These are phyloP conservation scores for Vanrija humicola DNA, from an alignment of 1,284 basidiomycete genomes.

Conservation along the genomic window DNA sequence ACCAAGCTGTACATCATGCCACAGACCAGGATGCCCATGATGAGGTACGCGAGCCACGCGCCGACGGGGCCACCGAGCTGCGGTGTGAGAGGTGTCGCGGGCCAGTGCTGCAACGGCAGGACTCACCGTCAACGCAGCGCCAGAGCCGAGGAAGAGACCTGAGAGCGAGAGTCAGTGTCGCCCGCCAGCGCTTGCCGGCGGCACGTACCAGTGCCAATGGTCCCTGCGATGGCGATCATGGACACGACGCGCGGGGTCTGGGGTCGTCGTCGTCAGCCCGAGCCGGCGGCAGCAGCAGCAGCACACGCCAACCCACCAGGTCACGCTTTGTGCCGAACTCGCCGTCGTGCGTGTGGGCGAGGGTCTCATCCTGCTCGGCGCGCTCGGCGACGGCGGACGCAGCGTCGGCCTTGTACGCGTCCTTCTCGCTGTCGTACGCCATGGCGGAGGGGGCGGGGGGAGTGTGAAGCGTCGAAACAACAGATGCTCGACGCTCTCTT, in stretches of 20 bases:
- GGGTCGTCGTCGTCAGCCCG: not conserved
- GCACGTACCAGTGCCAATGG: conserved; percentile 50
- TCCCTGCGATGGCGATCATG: conserved; percentile 50
- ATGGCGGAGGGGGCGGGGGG: no score
- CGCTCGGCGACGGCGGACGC: no score
- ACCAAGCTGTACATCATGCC: conserved; percentile 13
- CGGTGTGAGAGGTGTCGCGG: not conserved
- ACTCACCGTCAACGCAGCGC: conserved; percentile 42
- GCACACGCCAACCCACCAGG: conserved; percentile 4
- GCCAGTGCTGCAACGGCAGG: not conserved
- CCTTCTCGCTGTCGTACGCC: no score
- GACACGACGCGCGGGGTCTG: conserved; percentile 5
- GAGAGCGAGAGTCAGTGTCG: no score
- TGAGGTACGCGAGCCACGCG: conserved; percentile 28
- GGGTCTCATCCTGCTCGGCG: not conserved
- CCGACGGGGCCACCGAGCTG: conserved; percentile 49
- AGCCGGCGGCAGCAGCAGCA: no score
- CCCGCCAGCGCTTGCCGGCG: no score
- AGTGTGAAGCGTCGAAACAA: no score
- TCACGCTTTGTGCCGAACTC: conserved; percentile 8
- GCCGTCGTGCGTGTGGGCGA: conserved; percentile 7
- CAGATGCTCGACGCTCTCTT: no score
- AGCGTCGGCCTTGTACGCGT: no score
- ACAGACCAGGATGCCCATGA: conserved; percentile 17
- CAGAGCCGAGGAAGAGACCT: conserved; percentile 50